Base-by-base conservation (phyloP, 768 basidiomycete species). In the Collybiopsis confluens region DNA sequence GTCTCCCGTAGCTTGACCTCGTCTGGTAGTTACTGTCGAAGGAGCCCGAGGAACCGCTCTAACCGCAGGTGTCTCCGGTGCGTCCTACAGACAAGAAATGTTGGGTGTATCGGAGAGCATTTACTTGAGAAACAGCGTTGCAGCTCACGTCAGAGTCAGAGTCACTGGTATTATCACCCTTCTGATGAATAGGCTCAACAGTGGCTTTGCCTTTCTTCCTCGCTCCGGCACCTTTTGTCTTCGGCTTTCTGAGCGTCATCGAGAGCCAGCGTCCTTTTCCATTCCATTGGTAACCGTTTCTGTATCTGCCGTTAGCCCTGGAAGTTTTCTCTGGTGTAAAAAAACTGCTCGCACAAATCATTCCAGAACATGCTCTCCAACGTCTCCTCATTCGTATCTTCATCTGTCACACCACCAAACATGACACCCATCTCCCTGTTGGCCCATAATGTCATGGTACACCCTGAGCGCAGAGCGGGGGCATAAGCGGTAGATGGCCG, bases 381-480 rank as follows among this genome's bases (percentile, higher is more conserved):
- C 2, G 79, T 82, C 62, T 97, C 94, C 65, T 96, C 94, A 35
- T 79, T 78, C 18, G 75, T 83, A 59, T 96, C 93, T 56, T 92
- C 89, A 56, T 97, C 93, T 3, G 83, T 87, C 0, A 96, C 93
- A 15, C 78, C 93, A 11, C 93, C 93, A 63, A 95, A 97, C 46
- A 93, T 65, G 2, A 97, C 71, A 1, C 92, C 91, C 52, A 81
- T 84, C 23, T 70, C 74, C 59, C 83, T 87, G 20, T 78, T 67
- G 0, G 65, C 49, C 93, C 93, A 96, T 0, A 86, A 69, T 0
- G 88, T 73, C 93, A 96, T 96, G 3, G 91, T 92, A 59, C 88
- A 90, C 1, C 93, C 93, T 0, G 84, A 87, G 3, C 92, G 80
- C 4, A 85, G 63, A 0, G 80, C 74, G 0, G 92, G 92, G 0